Evolutionary conservation across 2,329 filamentous ascomycete genomes (phyloP).

Genomic region (Trichophyton schoenleinii): DNA sequence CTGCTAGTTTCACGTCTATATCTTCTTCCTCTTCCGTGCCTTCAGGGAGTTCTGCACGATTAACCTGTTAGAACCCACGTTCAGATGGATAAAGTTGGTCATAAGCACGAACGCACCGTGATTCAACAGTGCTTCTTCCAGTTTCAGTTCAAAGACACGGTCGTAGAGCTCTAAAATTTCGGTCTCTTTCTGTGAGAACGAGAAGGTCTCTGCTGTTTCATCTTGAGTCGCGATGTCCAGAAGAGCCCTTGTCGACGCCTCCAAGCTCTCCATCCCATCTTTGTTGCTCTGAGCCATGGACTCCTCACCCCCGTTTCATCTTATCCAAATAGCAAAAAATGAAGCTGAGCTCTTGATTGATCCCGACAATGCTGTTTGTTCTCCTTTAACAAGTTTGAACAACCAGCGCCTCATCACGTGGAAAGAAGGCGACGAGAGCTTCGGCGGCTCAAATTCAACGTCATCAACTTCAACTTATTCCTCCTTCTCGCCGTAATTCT

Average conservation of each 20-base stretch:
- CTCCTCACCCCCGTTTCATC: neutral
- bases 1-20: constrained; percentile 38
- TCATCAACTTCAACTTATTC: neutral
- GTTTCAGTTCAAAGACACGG: constrained; percentile 54
- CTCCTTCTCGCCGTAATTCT: neutral
- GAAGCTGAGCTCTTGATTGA: neutral
- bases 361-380: neutral
- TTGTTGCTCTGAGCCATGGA: constrained; percentile 25
- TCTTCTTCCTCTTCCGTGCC: constrained; percentile 31
- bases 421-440: neutral
- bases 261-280: constrained; percentile 23
- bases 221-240: constrained; percentile 27
- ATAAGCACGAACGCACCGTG: constrained; percentile 22
- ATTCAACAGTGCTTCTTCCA: constrained; percentile 57
- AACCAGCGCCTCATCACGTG: neutral
- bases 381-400: neutral
- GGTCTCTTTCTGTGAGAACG: constrained; percentile 54
- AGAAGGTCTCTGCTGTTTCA: constrained; percentile 38
- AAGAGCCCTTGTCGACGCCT: constrained; percentile 23
- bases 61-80: neutral
- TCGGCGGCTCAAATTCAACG: neutral
- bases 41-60: neutral
- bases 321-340: neutral
- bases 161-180: constrained; percentile 58
- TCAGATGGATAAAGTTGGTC: neutral